Evolutionary conservation across 495 filamentous ascomycete genomes (phyloP).

Genomic region (Tetracladium setigerum): DNA sequence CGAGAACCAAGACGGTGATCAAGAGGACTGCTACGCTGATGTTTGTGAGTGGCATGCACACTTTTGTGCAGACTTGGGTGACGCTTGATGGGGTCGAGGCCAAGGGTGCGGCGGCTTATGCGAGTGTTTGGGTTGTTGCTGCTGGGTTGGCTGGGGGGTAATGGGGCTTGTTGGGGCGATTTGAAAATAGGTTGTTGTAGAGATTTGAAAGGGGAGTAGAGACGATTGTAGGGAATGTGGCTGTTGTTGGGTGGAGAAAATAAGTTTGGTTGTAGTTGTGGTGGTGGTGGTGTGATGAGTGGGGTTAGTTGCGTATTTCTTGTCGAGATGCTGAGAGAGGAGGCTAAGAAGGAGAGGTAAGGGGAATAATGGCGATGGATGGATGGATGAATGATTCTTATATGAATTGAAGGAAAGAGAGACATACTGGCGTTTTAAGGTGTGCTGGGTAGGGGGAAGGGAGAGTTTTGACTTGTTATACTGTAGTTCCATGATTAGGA

Average conservation of each 20-base stretch:
- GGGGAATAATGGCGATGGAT: too few species aligned
- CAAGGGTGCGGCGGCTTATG: conserved; percentile 60
- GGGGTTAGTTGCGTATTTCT: not conserved
- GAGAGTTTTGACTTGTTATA: too few species aligned
- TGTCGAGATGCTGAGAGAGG: too few species aligned
- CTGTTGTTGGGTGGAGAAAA: not conserved
- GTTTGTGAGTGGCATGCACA: conserved; percentile 48
- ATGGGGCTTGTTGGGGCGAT: conserved; percentile 45
- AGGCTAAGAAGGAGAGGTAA: too few species aligned
- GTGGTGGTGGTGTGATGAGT: not conserved
- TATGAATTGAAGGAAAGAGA: too few species aligned
- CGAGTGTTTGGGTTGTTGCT: conserved; percentile 60
- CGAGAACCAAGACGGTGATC: conserved; percentile 56
- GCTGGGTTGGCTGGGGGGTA: conserved; percentile 47
- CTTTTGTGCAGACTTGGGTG: conserved; percentile 52
- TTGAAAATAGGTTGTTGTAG: not conserved
- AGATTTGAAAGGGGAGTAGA: not conserved
- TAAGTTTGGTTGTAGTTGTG: not conserved
- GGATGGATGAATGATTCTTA: too few species aligned
- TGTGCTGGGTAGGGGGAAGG: too few species aligned
- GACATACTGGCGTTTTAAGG: too few species aligned
- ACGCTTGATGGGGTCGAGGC: conserved; percentile 60
- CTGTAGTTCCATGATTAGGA: too few species aligned
- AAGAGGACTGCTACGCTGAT: conserved; percentile 56
- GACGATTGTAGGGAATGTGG: not conserved